phyloP scores from a whole-genome alignment of 2,329 filamentous ascomycete species.

The Fusarium sp. region DNA sequence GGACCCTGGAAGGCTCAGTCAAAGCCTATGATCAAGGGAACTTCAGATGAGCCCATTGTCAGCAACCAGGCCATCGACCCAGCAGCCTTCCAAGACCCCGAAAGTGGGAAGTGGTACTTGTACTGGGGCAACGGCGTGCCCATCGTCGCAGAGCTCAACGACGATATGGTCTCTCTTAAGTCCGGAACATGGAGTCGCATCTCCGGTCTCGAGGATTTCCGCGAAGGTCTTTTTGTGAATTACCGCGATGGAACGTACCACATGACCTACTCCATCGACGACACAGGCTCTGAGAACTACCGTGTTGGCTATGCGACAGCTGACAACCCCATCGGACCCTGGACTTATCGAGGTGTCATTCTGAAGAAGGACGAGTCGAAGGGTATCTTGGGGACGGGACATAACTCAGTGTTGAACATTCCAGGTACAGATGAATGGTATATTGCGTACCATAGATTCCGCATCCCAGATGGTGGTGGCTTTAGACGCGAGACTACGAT shows the following conservation, averaged over 20 bases:
- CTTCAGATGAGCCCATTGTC: conserved; percentile 58
- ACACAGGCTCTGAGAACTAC: conserved; percentile 60
- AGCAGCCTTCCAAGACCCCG: conserved; percentile 69
- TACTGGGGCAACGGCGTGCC: conserved; percentile 69
- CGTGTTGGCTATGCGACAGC: conserved; percentile 61
- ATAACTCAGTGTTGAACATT: conserved; percentile 60
- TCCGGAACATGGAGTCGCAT: conserved; percentile 49
- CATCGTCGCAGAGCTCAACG: conserved; percentile 56
- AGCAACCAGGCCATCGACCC: conserved; percentile 68
- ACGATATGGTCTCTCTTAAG: conserved; percentile 61
- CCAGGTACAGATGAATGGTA: conserved; percentile 63
- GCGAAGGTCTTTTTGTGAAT: conserved; percentile 56
- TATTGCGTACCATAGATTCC: conserved; percentile 62
- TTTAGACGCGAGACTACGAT: conserved; percentile 58
- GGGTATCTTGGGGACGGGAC: conserved; percentile 60
- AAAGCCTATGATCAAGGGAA: conserved; percentile 60
- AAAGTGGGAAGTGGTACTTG: conserved; percentile 67
- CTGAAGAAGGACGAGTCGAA: conserved; percentile 55
- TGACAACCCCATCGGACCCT: conserved; percentile 53
- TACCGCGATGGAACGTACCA: conserved; percentile 61
- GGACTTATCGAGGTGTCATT: conserved; percentile 59
- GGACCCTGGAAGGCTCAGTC: conserved; percentile 70
- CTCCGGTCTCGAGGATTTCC: conserved; percentile 56
- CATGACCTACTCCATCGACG: conserved; percentile 61
- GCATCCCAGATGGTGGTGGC: conserved; percentile 59